A percentile compares a stretch with the other conserved stretches of the same genome.
Conservation (phyloP, 116 monocot genomes). For the Cymodocea nodosa region DNA sequence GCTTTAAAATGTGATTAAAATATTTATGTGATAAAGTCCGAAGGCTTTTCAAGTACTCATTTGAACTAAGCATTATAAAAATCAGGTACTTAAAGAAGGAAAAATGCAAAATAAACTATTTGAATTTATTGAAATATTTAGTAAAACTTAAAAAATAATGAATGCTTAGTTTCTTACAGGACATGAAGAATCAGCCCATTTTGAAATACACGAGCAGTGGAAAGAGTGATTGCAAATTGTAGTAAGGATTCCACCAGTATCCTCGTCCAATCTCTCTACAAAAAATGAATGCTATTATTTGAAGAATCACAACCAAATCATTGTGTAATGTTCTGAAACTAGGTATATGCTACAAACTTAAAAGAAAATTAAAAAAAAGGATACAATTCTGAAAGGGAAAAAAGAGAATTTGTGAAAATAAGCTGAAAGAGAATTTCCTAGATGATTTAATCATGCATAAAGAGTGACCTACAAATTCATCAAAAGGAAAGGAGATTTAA, state of each 20-base stretch:
- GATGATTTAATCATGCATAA: too few species aligned
- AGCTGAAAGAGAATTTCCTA: too few species aligned
- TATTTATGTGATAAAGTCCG: too few species aligned
- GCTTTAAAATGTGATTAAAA: too few species aligned
- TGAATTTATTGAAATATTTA: not conserved
- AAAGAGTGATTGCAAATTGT: slow-evolving; percentile 99
- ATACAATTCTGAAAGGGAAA: too few species aligned
- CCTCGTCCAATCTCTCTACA: slow-evolving; percentile 84
- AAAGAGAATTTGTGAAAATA: too few species aligned
- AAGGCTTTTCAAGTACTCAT: too few species aligned
- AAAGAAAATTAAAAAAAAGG: not conserved
- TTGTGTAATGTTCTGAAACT: too few species aligned
- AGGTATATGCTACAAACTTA: not conserved
- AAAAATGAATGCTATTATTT: not conserved
- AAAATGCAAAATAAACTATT: not conserved
- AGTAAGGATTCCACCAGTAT: slow-evolving; percentile 75
- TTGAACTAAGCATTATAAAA: too few species aligned
- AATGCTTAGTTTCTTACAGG: slow-evolving; percentile 30
- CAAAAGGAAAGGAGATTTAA: not conserved
- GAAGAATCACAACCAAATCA: slow-evolving; percentile 1
- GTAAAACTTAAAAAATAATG: not conserved
- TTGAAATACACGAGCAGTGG: slow-evolving; percentile 96
- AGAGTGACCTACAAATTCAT: too few species aligned
- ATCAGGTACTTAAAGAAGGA: slow-evolving; percentile 1
- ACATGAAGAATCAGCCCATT: slow-evolving; percentile 99